Base-by-base conservation (phyloP, 768 basidiomycete species). In the Crucibulum laeve region DNA sequence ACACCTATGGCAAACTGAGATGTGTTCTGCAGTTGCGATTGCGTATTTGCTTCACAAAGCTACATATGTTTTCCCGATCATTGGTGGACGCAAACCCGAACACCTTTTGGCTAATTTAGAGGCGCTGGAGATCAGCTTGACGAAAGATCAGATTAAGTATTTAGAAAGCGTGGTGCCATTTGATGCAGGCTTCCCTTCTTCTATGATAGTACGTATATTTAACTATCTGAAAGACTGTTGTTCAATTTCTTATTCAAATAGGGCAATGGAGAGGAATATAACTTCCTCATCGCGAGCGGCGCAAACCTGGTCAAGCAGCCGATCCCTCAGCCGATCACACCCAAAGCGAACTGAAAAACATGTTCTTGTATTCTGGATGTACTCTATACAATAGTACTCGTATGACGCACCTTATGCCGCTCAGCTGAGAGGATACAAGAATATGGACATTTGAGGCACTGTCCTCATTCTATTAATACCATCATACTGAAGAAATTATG, bases 41-140 rank as follows among this genome's bases (percentile, higher is more conserved):
- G 74, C 76, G 10, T 79, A 77, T 45, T 58, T 80, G 8, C 60
- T 80, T 59, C 73, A 77, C 33, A 81, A 79, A 55, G 63, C 71
- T 4, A 69, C 72, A 0, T n/a, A n/a, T 44, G 55, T 78, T 21
- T 75, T n/a, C n/a, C n/a, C n/a, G n/a, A n/a, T n/a, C n/a, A n/a
- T n/a, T n/a, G n/a, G 76, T 3, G 71, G 74, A 0, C 64, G 75
- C 38, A 81, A 77, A 51, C 57, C 76, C 33, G 74, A 76, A 53
- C 73, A 80, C 25, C 55, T 80, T 17, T 37, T 61, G 34, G 67
- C 68, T 34, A 82, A 79, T 51, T 43, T 79, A 15, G 68, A 78
- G 50, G 76, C 77, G 3, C 55, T 80, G 5, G 64, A 69, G 8
- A 71, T 81, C 26, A 47, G 60, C 0, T 67, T 80, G 35, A 67